Evolutionary conservation across 2,329 filamentous ascomycete genomes (phyloP).

Genomic region (Alternaria triticina): DNA sequence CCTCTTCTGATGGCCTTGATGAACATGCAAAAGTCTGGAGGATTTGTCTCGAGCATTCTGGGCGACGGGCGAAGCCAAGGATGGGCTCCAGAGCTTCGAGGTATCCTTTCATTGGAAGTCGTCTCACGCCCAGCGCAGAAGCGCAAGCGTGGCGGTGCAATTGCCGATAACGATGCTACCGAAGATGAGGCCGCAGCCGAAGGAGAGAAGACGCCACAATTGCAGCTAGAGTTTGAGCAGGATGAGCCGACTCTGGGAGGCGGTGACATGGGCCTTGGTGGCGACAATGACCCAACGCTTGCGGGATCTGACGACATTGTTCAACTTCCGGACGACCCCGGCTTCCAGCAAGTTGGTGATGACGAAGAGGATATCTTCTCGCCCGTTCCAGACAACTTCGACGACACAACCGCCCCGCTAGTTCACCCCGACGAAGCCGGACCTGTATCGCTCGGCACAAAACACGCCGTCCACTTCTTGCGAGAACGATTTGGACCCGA

Average conservation of each 20-base stretch:
- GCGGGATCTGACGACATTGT: slow-evolving; percentile 34
- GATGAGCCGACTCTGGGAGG: slow-evolving; percentile 56
- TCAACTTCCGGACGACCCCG: slow-evolving; percentile 37
- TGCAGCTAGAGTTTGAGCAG: slow-evolving; percentile 66
- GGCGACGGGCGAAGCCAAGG: slow-evolving; percentile 76
- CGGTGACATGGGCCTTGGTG: slow-evolving; percentile 52
- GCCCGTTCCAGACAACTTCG: slow-evolving; percentile 65
- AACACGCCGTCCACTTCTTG: slow-evolving; percentile 93
- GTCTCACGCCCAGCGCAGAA: slow-evolving; percentile 82
- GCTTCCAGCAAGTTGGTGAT: slow-evolving; percentile 34
- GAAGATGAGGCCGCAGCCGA: slow-evolving; percentile 60
- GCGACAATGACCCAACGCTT: slow-evolving; percentile 41
- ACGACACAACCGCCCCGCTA: slow-evolving; percentile 77
- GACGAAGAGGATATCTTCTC: slow-evolving; percentile 48
- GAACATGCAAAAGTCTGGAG: slow-evolving; percentile 89
- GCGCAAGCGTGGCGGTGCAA: slow-evolving; percentile 88
- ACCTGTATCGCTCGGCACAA: slow-evolving; percentile 87
- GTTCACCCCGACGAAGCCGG: slow-evolving; percentile 84
- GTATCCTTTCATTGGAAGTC: slow-evolving; percentile 86
- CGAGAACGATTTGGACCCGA: slow-evolving; percentile 84
- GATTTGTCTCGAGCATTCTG: slow-evolving; percentile 86
- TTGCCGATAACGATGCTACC: slow-evolving; percentile 78
- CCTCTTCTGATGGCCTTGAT: slow-evolving; percentile 85
- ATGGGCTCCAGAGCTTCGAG: slow-evolving; percentile 92
- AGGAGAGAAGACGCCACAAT: slow-evolving; percentile 70